phyloP scores from a whole-genome alignment of 305 asterid genomes.

The Plantago coronopus region DNA sequence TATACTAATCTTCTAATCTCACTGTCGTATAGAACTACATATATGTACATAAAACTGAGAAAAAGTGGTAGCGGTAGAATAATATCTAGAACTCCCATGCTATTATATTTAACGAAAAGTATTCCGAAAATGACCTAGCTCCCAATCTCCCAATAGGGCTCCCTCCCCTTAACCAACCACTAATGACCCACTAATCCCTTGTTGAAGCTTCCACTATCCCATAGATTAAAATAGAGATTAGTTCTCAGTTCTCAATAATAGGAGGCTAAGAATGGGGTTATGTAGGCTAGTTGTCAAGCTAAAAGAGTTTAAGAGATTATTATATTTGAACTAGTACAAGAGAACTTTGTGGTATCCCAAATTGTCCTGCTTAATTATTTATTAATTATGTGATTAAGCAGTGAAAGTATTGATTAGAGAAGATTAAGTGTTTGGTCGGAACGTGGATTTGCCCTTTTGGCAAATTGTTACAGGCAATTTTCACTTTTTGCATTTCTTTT shows the following conservation, averaged over 20 bases:
- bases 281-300: conserved; percentile 20
- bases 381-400: conserved; percentile 17
- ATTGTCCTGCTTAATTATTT: conserved; percentile 18
- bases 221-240: conserved; percentile 1
- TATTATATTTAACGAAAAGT: no score
- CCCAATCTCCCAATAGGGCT: conserved; percentile 8
- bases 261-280: conserved; percentile 22
- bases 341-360: conserved; percentile 36
- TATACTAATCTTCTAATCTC: no score
- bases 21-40: no score
- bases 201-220: conserved; percentile 38
- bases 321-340: conserved; percentile 4
- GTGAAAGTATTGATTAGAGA: conserved; percentile 19
- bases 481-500: conserved; percentile 13
- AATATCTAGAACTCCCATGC: no score
- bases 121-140: neutral
- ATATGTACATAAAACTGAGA: no score
- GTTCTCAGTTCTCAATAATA: conserved; percentile 14
- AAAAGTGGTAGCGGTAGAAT: no score
- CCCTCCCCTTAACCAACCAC: conserved; percentile 19
- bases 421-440: conserved; percentile 25
- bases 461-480: conserved; percentile 5
- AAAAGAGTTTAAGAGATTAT: conserved; percentile 20
- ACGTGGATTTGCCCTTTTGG: conserved; percentile 24
- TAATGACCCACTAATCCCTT: conserved; percentile 25